Evolutionary conservation across 495 filamentous ascomycete species (phyloP).

Genomic region (Sphaerosporella brunnea): DNA sequence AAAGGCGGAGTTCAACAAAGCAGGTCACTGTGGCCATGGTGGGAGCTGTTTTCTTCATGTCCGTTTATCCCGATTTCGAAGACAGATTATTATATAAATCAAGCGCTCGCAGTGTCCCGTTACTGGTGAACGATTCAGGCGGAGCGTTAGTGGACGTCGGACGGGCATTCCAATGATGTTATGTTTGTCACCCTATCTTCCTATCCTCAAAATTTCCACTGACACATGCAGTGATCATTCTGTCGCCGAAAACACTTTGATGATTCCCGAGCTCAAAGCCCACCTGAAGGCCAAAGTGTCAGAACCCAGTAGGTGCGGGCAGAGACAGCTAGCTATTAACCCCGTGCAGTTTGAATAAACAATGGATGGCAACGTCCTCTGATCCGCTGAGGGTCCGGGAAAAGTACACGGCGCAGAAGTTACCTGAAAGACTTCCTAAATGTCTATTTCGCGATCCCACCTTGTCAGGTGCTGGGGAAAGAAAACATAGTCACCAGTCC

Average conservation of each 20-base stretch:
- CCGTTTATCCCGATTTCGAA: too few species aligned
- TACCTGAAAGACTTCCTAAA: neutral
- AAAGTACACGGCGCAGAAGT: neutral
- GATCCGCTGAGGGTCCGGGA: neutral
- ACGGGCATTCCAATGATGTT: too few species aligned
- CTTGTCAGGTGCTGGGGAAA: neutral
- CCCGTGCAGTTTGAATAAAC: neutral
- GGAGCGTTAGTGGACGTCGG: too few species aligned
- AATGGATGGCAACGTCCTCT: neutral
- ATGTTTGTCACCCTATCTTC: too few species aligned
- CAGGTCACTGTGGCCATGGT: too few species aligned
- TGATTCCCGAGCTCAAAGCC: conserved; percentile 5
- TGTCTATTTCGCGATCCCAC: neutral
- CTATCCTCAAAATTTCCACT: too few species aligned
- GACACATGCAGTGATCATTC: conserved; percentile 6
- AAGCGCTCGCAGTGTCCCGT: too few species aligned
- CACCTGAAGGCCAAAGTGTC: conserved; percentile 1
- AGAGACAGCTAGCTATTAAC: neutral
- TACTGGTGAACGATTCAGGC: too few species aligned
- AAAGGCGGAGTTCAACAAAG: too few species aligned
- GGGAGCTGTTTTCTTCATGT: too few species aligned
- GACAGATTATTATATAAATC: too few species aligned
- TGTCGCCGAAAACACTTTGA: conserved; percentile 9
- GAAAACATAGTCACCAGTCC: conserved; percentile 1
- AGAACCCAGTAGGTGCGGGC: neutral